Conservation (phyloP, 331 rosid genomes). For the Pyracantha coccinea region DNA sequence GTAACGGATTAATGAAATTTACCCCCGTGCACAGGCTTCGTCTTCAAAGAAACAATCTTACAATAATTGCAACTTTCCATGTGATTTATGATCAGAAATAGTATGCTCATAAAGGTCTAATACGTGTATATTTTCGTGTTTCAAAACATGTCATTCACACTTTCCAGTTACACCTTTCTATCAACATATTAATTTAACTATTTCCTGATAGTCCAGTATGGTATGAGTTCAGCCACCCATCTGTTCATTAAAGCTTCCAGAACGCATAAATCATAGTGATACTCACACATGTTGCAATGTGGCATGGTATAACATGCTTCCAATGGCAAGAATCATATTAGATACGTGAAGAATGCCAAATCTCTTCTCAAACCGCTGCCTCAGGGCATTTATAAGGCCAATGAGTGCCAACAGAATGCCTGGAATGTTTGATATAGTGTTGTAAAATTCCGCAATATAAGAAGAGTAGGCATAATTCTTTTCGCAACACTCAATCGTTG, state of each 20-base stretch:
- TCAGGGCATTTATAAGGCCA: conserved; percentile 69
- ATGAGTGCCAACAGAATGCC: conserved; percentile 70
- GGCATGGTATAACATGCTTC: conserved; percentile 84
- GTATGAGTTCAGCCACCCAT: neutral
- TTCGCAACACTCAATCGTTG: conserved; percentile 74
- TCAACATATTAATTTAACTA: neutral
- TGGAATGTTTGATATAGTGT: conserved; percentile 73
- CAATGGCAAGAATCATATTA: conserved; percentile 75
- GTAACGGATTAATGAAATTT: neutral
- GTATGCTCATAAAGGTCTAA: neutral
- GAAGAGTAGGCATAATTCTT: conserved; percentile 64
- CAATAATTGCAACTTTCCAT: neutral
- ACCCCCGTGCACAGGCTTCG: neutral
- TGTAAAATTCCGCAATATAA: conserved; percentile 70
- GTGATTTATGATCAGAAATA: neutral
- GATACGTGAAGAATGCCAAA: conserved; percentile 78
- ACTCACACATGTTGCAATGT: conserved; percentile 75
- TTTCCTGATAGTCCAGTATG: neutral
- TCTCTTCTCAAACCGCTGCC: conserved; percentile 83
- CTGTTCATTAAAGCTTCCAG: neutral
- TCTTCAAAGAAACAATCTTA: neutral
- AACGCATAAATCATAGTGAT: conserved; percentile 8
- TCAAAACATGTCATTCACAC: neutral
- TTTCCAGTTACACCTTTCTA: neutral
- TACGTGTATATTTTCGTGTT: neutral